A percentile compares a stretch with the other conserved stretches of the same genome.
phyloP scores from a whole-genome alignment of 23 red algal genomes.

The Pyropia yezoensis region DNA sequence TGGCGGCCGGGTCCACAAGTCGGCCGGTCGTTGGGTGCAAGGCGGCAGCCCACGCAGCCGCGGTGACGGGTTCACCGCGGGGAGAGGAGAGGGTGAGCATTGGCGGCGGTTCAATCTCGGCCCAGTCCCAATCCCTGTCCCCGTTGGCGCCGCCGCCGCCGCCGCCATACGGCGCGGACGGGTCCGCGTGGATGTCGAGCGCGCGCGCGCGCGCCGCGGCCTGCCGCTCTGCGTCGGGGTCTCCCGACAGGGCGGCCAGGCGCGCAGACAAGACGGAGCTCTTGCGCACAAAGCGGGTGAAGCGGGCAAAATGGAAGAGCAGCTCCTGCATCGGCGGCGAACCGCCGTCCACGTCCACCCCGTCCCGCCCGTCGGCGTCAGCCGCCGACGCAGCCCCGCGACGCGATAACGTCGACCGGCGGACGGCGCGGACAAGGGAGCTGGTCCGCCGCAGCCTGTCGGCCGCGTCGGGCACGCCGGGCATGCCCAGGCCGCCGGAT shows the following conservation, averaged over 20 bases:
- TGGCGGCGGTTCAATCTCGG: conserved; percentile 37
- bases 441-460: not conserved
- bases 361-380: conserved; percentile 1
- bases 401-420: not conserved
- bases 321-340: conserved; percentile 13
- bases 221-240: conserved; percentile 7
- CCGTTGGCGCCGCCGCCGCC: conserved; percentile 1
- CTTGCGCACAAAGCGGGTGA: conserved; percentile 42
- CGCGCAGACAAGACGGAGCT: conserved; percentile 20
- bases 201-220: conserved; percentile 32
- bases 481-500: not conserved
- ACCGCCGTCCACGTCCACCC: not conserved
- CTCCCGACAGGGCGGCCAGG: conserved; percentile 22
- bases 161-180: conserved; percentile 18
- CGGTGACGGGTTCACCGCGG: conserved; percentile 25
- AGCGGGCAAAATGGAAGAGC: conserved; percentile 43
- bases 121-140: conserved; percentile 6
- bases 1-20: conserved; percentile 45
- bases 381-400: not conserved
- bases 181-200: conserved; percentile 44
- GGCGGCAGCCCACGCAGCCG: conserved; percentile 22
- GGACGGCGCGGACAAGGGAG: not conserved
- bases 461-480: not conserved
- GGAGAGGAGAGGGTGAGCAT: conserved; percentile 10
- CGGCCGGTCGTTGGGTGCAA: conserved; percentile 23